Conservation (phyloP, 2,329 filamentous ascomycete genomes). For the Alternaria sp. region DNA sequence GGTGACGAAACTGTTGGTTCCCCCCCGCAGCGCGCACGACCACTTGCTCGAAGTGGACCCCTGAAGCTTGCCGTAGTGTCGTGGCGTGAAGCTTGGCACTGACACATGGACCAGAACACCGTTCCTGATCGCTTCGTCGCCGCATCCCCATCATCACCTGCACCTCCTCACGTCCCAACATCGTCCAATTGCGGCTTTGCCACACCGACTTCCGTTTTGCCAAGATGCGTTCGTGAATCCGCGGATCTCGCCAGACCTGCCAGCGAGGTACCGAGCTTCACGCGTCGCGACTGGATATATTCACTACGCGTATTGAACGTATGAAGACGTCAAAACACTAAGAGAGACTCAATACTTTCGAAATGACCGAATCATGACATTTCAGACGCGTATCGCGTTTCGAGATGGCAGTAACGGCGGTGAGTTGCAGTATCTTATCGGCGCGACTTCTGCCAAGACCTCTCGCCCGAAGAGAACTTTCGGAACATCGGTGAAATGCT, state of each 20-base stretch:
- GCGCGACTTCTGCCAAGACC: slow-evolving; percentile 14
- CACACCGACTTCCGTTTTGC: neutral
- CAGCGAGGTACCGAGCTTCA: neutral
- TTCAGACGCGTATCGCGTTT: neutral
- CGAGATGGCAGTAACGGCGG: neutral
- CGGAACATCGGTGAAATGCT: slow-evolving; percentile 17
- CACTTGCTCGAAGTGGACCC: slow-evolving; percentile 3
- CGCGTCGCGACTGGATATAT: neutral
- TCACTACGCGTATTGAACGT: neutral
- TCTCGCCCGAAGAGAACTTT: slow-evolving; percentile 19
- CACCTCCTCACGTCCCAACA: neutral
- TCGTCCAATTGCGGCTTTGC: slow-evolving; percentile 4
- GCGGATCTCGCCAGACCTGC: neutral
- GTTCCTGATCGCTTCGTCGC: neutral
- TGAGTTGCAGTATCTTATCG: slow-evolving; percentile 3
- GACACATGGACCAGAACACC: slow-evolving; percentile 5
- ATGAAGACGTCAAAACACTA: neutral
- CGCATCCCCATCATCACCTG: slow-evolving; percentile 3
- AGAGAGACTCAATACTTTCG: neutral
- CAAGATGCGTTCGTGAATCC: neutral
- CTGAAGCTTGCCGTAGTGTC: neutral
- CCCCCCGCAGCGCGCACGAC: slow-evolving; percentile 11
- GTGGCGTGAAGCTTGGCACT: slow-evolving; percentile 14
- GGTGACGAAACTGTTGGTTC: neutral
- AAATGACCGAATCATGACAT: neutral